Base-by-base conservation (phyloP, 179 eudicot genomes). In the Silene noctiflora region DNA sequence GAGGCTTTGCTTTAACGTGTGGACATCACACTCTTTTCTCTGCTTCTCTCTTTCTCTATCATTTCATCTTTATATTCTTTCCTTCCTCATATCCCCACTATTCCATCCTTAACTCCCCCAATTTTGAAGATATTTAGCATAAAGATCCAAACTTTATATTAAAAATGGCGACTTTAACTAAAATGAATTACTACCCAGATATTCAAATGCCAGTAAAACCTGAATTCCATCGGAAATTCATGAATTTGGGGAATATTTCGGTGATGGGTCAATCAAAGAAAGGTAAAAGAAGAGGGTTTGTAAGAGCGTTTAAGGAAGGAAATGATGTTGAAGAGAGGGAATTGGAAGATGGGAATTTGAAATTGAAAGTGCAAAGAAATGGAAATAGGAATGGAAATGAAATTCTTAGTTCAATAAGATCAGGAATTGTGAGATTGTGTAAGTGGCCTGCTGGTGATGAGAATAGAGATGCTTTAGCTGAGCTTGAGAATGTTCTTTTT, bases 401-500 rank as follows among this genome's bases (percentile, higher is more conserved):
- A n/a, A 42, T 82, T 17, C 10, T 79, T 24, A 84, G 79, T 16
- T 76, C 84, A 20, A 20, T 94, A 72, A 91, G 83, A 73, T 85
- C 87, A 7, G 84, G 87, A 1, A 77, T 91, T 67, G 82, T 86
- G 77, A 85, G 83, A 25, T 73, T 82, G 80, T 89, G 85, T 51
- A 87, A 87, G 56, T 86, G 81, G 73, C 87, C 87, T 72, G 80
- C 86, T 16, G 85, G 86, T 33, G 81, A 78, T 39, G 83, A 79
- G 82, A 79, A 79, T 79, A 71, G 76, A 69, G 81, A 82, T 75
- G 84, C 86, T 31, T 69, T 86, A 82, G 91, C 87, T 78, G 86
- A 91, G 81, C 79, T 91, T 72, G 97, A 93, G 83, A 87, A 85
- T 73, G 82, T 73, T 76, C 83, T 91, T 63, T 94, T 79, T 73